Percentiles rank a stretch among this genome's conserved stretches.
Conservation (phyloP, 2,329 filamentous ascomycete genomes). For the Talaromyces islandicus region DNA sequence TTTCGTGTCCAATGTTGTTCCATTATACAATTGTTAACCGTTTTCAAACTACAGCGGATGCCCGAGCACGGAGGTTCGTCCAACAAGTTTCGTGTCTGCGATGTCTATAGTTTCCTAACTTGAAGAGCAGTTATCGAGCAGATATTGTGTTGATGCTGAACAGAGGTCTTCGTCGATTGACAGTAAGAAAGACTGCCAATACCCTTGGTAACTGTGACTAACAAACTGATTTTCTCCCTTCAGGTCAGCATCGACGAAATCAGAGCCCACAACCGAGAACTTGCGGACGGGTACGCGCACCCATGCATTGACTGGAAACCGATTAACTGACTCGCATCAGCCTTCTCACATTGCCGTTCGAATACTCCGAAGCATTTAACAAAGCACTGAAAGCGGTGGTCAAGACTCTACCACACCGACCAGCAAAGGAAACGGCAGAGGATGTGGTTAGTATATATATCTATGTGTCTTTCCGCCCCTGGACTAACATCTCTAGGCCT, state of each 20-base stretch:
- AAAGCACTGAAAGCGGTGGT: constrained; percentile 84
- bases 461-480: background rate
- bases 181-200: constrained; percentile 33
- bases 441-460: constrained; percentile 53
- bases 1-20: background rate
- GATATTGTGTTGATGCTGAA: constrained; percentile 77
- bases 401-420: constrained; percentile 67
- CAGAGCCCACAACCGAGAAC: constrained; percentile 74
- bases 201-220: background rate
- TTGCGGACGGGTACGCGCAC: constrained; percentile 58
- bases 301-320: background rate
- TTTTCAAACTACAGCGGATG: constrained; percentile 43
- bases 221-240: constrained; percentile 11
- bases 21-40: constrained; percentile 6
- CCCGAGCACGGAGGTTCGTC: constrained; percentile 48
- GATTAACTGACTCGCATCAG: constrained; percentile 37
- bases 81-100: background rate
- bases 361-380: constrained; percentile 83
- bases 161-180: constrained; percentile 53
- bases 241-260: constrained; percentile 83
- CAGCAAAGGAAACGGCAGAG: constrained; percentile 67
- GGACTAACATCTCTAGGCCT: constrained; percentile 36
- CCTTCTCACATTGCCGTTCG: constrained; percentile 79
- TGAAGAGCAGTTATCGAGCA: constrained; percentile 65
- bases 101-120: background rate